phyloP scores from a whole-genome alignment of 306 rosid genomes.

The Acacia acuminata region DNA sequence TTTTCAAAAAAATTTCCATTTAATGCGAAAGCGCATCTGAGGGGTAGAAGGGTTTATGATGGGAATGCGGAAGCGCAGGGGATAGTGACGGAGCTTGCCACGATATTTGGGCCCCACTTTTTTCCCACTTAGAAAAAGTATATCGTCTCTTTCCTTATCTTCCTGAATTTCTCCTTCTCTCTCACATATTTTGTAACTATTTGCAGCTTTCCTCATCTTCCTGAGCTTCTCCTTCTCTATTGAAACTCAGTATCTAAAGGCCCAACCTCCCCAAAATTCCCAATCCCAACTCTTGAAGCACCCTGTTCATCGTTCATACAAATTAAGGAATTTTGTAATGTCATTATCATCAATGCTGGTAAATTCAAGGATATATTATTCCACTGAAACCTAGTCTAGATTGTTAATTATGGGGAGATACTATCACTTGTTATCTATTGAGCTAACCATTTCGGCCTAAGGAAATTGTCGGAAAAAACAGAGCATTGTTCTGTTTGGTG shows the following conservation, averaged over 20 bases:
- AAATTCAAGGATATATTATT: not conserved
- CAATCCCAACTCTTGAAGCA: slow-evolving; percentile 88
- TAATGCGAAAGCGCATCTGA: no score
- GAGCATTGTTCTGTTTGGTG: not conserved
- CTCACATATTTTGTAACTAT: no score
- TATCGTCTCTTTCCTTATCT: no score
- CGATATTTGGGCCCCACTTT: no score
- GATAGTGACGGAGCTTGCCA: no score
- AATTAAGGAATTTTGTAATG: not conserved
- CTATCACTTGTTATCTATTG: not conserved
- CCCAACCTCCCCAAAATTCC: slow-evolving; percentile 83
- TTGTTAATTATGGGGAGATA: not conserved
- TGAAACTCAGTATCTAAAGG: slow-evolving; percentile 52
- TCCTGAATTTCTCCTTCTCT: no score
- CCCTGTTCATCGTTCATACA: slow-evolving; percentile 44
- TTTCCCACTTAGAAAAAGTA: no score
- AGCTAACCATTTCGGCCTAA: not conserved
- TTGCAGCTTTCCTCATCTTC: no score
- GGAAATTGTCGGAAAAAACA: not conserved
- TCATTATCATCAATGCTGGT: not conserved
- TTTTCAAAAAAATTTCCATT: no score
- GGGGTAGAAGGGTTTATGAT: no score
- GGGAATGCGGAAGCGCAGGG: no score
- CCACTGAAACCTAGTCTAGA: not conserved
- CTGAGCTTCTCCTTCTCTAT: no score